These are phyloP conservation scores for Salvia splendens DNA, from an alignment of 257 asterid genomes.

Conservation along the genomic window DNA sequence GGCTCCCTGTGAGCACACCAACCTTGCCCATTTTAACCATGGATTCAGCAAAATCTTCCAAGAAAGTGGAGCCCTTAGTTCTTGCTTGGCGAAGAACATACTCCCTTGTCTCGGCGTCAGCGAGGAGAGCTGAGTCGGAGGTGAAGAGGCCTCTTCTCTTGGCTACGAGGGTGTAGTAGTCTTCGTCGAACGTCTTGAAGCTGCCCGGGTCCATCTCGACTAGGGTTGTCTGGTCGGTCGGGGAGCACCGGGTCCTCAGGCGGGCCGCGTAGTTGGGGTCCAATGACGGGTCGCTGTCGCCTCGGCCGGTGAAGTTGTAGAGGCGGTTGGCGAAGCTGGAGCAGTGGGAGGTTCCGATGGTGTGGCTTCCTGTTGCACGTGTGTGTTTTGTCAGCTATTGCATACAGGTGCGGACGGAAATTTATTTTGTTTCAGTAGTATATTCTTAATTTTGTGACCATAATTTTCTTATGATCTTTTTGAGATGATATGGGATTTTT, in stretches of 20 bases:
- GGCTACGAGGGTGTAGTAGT: conserved; percentile 42
- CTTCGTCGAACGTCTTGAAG: conserved; percentile 42
- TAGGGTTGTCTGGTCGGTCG: conserved; percentile 42
- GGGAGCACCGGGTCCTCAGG: conserved; percentile 42
- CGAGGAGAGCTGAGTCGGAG: conserved; percentile 56
- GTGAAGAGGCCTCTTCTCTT: conserved; percentile 51
- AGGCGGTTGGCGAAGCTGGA: conserved; percentile 48
- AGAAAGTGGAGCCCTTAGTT: conserved; percentile 35
- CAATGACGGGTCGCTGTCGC: conserved; percentile 57
- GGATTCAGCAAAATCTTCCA: conserved; percentile 43
- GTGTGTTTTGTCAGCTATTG: background rate
- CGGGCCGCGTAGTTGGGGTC: conserved; percentile 47
- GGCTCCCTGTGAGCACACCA: conserved; percentile 49
- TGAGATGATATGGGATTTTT: too few species aligned
- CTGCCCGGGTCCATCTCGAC: conserved; percentile 71
- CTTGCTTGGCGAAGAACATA: conserved; percentile 37
- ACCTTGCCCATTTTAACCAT: conserved; percentile 61
- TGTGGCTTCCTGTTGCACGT: conserved; percentile 48
- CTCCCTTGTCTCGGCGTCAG: conserved; percentile 37
- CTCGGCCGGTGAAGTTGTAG: conserved; percentile 67
- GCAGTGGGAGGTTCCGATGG: conserved; percentile 61
- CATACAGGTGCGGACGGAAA: too few species aligned
- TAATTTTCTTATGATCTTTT: too few species aligned
- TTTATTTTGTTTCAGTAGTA: too few species aligned
- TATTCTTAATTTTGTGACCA: too few species aligned